phyloP scores from a whole-genome alignment of 2,329 filamentous ascomycete genomes.

The Eutypa lata region DNA sequence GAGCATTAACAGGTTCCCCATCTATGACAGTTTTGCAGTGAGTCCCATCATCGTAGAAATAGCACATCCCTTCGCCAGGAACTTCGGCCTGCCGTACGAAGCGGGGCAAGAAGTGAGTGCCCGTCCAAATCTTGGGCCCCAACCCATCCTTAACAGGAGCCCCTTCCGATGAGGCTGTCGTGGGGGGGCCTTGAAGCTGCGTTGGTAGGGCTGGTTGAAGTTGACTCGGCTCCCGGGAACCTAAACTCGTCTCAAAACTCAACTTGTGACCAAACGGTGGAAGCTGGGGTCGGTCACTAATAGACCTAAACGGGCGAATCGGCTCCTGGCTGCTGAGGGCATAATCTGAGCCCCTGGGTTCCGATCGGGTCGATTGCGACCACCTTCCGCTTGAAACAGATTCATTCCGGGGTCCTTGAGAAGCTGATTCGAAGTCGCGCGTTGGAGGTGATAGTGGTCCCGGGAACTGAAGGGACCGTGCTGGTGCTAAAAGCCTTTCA shows the following conservation, averaged over 20 bases:
- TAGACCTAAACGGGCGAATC: constrained; percentile 24
- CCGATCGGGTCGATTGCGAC: constrained; percentile 40
- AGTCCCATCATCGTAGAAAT: constrained; percentile 81
- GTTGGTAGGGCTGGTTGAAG: constrained; percentile 19
- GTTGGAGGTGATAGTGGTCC: constrained; percentile 44
- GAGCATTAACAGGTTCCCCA: constrained; percentile 81
- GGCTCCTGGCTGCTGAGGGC: constrained; percentile 42
- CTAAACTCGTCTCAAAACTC: constrained; percentile 19
- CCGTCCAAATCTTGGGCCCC: constrained; percentile 68
- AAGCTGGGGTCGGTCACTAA: constrained; percentile 21
- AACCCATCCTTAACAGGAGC: constrained; percentile 55
- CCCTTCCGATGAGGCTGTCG: constrained; percentile 37
- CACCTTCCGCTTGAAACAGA: constrained; percentile 29
- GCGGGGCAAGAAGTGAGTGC: constrained; percentile 63
- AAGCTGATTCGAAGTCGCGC: constrained; percentile 34
- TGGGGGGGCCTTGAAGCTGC: constrained; percentile 27
- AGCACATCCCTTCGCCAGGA: constrained; percentile 76
- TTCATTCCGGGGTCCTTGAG: constrained; percentile 19
- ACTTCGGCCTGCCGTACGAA: constrained; percentile 65
- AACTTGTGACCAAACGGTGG: constrained; percentile 22
- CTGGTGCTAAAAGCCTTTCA: constrained; percentile 35
- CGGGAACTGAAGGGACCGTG: constrained; percentile 33
- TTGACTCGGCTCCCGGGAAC: constrained; percentile 22
- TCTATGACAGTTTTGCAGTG: constrained; percentile 82
- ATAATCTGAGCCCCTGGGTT: constrained; percentile 43